Conservation (phyloP, 352 stramenopile species). For the Phytopythium delawarense region DNA sequence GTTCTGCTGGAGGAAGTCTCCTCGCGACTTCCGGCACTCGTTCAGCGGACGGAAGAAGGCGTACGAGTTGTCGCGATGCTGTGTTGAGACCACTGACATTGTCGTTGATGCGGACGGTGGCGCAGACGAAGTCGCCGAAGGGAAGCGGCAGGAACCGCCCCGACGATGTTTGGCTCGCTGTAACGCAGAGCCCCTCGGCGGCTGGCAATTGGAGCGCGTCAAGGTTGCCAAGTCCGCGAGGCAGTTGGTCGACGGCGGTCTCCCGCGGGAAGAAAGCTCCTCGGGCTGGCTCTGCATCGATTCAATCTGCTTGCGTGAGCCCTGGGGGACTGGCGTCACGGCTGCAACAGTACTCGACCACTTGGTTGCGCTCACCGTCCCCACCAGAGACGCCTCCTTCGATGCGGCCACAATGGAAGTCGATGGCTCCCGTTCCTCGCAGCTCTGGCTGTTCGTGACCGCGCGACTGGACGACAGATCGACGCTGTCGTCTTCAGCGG, state of each 20-base stretch:
- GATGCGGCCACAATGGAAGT: background rate
- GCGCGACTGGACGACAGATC: background rate
- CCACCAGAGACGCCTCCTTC: no score
- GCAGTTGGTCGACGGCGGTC: background rate
- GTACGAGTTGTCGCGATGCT: background rate
- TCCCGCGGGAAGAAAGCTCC: background rate
- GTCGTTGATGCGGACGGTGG: background rate
- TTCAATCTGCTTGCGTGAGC: background rate
- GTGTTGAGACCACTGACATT: background rate
- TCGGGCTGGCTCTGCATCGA: background rate
- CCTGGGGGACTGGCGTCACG: background rate
- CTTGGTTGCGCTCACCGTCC: background rate
- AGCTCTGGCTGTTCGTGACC: background rate
- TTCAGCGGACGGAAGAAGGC: conserved; percentile 2
- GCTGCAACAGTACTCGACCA: conserved; percentile 3
- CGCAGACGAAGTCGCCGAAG: background rate
- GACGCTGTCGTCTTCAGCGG: background rate
- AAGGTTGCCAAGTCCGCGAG: conserved; percentile 1
- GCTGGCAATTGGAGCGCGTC: background rate
- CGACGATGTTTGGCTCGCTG: background rate
- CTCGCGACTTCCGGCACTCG: background rate
- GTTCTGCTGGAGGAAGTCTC: background rate
- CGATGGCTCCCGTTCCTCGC: background rate
- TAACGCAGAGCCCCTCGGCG: background rate
- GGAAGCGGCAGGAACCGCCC: conserved; percentile 6